Evolutionary conservation across 2,329 filamentous ascomycete genomes (phyloP), one percentile per base, ranked within the genome.

Genomic region (Fusarium udum): DNA sequence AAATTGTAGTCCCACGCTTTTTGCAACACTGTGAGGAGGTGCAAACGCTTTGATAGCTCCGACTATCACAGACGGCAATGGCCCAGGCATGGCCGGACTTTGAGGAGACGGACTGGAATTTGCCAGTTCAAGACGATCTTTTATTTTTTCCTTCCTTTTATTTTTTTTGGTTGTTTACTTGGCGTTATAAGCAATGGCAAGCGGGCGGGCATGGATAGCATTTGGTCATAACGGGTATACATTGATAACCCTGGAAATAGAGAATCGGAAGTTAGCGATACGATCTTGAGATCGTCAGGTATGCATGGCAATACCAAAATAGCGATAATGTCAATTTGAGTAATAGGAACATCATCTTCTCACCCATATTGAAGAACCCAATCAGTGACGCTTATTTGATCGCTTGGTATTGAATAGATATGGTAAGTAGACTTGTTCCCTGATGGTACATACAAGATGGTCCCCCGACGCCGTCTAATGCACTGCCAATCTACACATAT

Each of bases 401-500:
- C 71, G 77, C 75, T 78, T 71, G 63, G 61, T 77, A 77, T 77
- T 71, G 72, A 74, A 77, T 67, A 69, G 61, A 73, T 75, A 68
- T 73, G 75, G 69, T 78, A 78, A 78, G 77, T 78, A 78, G 75
- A 75, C 74, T 75, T 73, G 76, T 70, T 67, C 77, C 78, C 70
- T 77, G 67, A 71, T 80, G 72, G 72, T 79, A 78, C 78, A 79
- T 80, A 79, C 73, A 80, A 80, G 72, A 80, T 78, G 75, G 75
- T 79, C 78, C 76, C 82, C 81, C 73, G 79, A 83, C 83, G 83
- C 84, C 83, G 77, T 83, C 79, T 82, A 81, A 85, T 85, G 83
- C 83, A 83, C 80, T 82, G 75, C 78, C 81, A 80, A 80, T 84
- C 81, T 83, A 83, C 80, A 84, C 75, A 77, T 84, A 84, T 85